These are phyloP conservation scores for Puccinia horiana DNA, from an alignment of 1,284 basidiomycete species.

Conservation along the genomic window DNA sequence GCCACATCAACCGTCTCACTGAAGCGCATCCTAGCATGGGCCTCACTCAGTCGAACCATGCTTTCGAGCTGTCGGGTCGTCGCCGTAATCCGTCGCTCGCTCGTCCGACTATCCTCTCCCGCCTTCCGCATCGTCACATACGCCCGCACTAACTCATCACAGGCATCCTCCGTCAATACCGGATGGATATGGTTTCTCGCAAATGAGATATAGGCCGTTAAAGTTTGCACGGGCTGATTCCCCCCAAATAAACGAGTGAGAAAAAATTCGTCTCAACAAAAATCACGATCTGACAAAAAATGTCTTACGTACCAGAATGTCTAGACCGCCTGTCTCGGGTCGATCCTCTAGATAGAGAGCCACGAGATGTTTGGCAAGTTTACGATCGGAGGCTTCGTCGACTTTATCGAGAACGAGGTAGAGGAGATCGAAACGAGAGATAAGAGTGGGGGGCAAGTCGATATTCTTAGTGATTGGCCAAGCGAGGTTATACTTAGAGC, in stretches of 20 bases:
- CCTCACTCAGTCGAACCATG: constrained; percentile 97
- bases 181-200: constrained; percentile 86
- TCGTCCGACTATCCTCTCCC: constrained; percentile 79
- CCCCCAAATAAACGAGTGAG: constrained; percentile 60
- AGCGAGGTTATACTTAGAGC: constrained; percentile 80
- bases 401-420: constrained; percentile 83
- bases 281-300: neutral
- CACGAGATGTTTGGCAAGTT: constrained; percentile 88
- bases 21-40: constrained; percentile 92
- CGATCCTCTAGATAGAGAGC: constrained; percentile 88
- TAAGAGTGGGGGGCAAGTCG: constrained; percentile 90
- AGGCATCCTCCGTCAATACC: constrained; percentile 81
- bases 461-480: constrained; percentile 61
- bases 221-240: constrained; percentile 75
- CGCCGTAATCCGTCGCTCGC: constrained; percentile 92
- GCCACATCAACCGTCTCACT: constrained; percentile 76
- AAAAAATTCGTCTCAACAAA: constrained; percentile 4
- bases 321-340: constrained; percentile 69
- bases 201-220: constrained; percentile 93
- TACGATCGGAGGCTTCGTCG: constrained; percentile 84
- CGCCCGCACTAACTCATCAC: constrained; percentile 76
- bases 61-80: constrained; percentile 95
- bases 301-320: constrained; percentile 70
- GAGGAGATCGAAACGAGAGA: constrained; percentile 95
- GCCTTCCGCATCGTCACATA: constrained; percentile 94